phyloP scores from a whole-genome alignment of 208 protist species.

The Leishmania amazonensis region DNA sequence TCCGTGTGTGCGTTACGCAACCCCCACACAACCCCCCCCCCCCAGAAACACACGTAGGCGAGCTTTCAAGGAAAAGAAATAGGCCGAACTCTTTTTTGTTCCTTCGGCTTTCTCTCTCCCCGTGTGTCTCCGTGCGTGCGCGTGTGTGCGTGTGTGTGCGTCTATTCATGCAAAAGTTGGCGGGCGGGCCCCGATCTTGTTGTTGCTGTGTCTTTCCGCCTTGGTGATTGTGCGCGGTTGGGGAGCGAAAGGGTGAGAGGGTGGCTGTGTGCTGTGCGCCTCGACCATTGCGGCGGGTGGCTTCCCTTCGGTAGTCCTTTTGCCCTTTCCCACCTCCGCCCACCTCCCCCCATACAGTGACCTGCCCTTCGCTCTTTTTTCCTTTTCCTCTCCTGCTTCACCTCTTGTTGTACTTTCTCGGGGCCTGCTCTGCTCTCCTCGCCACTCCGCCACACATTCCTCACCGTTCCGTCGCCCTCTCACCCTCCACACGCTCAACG shows the following conservation, averaged over 20 bases:
- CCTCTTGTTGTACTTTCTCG: background rate
- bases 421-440: background rate
- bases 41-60: background rate
- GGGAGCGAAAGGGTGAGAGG: background rate
- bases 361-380: background rate
- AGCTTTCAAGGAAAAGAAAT: background rate
- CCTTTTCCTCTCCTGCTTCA: background rate
- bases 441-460: background rate
- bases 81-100: background rate
- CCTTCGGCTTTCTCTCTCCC: background rate
- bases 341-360: background rate
- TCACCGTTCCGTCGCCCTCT: background rate
- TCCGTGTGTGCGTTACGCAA: conserved; percentile 7
- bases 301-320: background rate
- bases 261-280: background rate
- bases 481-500: background rate
- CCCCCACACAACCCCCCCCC: background rate
- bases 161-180: background rate
- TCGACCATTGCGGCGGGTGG: background rate
- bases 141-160: background rate
- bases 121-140: background rate
- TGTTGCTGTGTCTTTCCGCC: background rate
- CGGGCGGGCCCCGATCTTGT: background rate
- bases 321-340: background rate
- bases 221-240: background rate